Conservation (phyloP, 768 basidiomycete species). For the Ramaria sp. region DNA sequence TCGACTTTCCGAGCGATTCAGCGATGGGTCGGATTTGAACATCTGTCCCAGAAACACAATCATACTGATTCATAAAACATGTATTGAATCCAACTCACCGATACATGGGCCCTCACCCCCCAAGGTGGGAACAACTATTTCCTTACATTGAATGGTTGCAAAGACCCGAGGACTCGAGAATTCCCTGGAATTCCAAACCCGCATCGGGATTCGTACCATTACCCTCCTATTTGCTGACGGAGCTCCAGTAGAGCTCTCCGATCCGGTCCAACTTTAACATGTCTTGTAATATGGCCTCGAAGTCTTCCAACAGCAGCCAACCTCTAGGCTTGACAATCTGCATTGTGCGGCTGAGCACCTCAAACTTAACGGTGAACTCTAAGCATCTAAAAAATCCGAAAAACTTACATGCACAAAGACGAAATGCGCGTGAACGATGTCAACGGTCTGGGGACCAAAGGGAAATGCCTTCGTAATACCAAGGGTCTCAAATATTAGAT, state of each 20-base stretch:
- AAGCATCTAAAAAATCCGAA: constrained; percentile 11
- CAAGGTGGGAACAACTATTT: not conserved
- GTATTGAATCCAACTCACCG: not conserved
- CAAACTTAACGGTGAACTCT: too few relatives aligned
- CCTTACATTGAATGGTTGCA: not conserved
- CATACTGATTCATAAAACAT: not conserved
- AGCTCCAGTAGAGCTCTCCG: too few relatives aligned
- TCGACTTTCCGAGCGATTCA: not conserved
- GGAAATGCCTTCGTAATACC: constrained; percentile 15
- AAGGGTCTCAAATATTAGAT: constrained; percentile 13
- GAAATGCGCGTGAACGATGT: constrained; percentile 17
- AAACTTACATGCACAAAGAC: constrained; percentile 15
- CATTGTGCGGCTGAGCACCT: constrained; percentile 11
- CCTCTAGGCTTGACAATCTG: constrained; percentile 17
- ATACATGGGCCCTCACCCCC: not conserved
- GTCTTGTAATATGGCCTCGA: not conserved
- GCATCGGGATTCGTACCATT: too few relatives aligned
- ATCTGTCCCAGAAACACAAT: not conserved
- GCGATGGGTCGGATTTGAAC: not conserved
- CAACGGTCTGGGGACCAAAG: constrained; percentile 13
- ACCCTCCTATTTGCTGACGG: too few relatives aligned
- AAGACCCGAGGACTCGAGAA: not conserved
- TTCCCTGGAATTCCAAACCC: not conserved
- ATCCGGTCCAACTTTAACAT: not conserved
- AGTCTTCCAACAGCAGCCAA: constrained; percentile 18